Evolutionary conservation across 1,139 yeast species (phyloP), one percentile per base, ranked within the genome.

Genomic region (Citeromyces hawaiiensis): DNA sequence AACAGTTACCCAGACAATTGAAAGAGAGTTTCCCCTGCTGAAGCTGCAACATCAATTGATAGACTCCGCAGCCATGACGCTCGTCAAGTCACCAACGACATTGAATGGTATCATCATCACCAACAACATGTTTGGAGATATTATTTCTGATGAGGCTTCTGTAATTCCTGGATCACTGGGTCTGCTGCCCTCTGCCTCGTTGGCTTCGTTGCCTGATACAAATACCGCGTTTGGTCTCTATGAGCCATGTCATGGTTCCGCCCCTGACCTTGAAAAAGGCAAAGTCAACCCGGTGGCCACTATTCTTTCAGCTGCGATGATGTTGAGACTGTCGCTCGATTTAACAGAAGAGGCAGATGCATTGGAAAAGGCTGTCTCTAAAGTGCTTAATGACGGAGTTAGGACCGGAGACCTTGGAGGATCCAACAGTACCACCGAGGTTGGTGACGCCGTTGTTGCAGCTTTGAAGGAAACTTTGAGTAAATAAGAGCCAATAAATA

Each of bases 171-270:
- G 98, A 31, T 88, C 97, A 16, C 69, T 91, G 46, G 98, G 98
- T 44, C 73, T 91, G 49, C 71, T 91, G 49, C 98, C 98, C 38
- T 85, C 96, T 45, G 98, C 98, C 5, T 87, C 97, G 17, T 73
- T 91, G 54, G 93, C 96, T 4, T 85, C 96, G 14, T 71, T 91
- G 53, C 98, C 98, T 43, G 96, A 88, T 60, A 77, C 88, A 37
- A 88, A 88, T 68, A 67, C 72, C 38, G 97, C 97, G 0, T 87
- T 91, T 57, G 98, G 98, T 45, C 70, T 91, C 47, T 91, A 91
- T 60, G 98, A 91, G 64, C 98, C 98, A 48, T 88, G 97, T 57
- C 98, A 91, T 60, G 98, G 98, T 38, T 82, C 96, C 36, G 98
- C 98, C 21, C 98, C 98, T 36, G 98, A 91, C 60, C 73, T 91